Evolutionary conservation across 768 basidiomycete species (phyloP).

Genomic region (Hericium rajendrae): DNA sequence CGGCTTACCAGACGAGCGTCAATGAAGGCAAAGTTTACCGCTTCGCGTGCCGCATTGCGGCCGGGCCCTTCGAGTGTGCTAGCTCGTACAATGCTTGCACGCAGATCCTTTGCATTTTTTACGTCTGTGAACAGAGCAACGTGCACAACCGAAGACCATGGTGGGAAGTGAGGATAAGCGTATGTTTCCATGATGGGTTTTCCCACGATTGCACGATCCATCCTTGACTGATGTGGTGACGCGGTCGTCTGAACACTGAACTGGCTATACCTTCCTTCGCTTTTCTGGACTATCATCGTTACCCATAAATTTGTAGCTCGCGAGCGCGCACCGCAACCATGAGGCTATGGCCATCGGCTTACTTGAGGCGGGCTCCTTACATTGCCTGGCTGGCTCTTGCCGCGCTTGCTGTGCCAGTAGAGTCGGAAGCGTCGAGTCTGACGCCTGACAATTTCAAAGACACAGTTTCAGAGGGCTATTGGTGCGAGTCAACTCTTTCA

Average conservation of each 20-base stretch:
- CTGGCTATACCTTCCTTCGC: background rate
- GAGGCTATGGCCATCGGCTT: background rate
- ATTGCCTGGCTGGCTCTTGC: slow-evolving; percentile 10
- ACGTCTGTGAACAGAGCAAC: slow-evolving; percentile 62
- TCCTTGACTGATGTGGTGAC: background rate
- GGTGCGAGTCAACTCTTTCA: slow-evolving; percentile 28
- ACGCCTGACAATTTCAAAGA: slow-evolving; percentile 51
- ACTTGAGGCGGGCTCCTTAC: background rate
- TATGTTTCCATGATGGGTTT: slow-evolving; percentile 40
- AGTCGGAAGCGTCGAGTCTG: slow-evolving; percentile 26
- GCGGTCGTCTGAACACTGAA: background rate
- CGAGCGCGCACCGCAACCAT: background rate
- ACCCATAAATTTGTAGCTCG: background rate
- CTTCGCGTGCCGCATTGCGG: slow-evolving; percentile 61
- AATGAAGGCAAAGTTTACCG: slow-evolving; percentile 87
- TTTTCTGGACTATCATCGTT: background rate
- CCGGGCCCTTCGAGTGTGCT: slow-evolving; percentile 45
- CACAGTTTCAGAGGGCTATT: slow-evolving; percentile 46
- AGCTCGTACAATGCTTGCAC: slow-evolving; percentile 62
- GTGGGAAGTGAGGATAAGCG: slow-evolving; percentile 43
- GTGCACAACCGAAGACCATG: slow-evolving; percentile 34
- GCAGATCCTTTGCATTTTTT: slow-evolving; percentile 48
- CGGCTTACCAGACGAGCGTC: slow-evolving; percentile 69
- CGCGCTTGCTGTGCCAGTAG: slow-evolving; percentile 10
- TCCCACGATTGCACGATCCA: slow-evolving; percentile 5